Evolutionary conservation across 192 early-diverging fungal genomes (phyloP).

Genomic region (Coemansia sp.): DNA sequence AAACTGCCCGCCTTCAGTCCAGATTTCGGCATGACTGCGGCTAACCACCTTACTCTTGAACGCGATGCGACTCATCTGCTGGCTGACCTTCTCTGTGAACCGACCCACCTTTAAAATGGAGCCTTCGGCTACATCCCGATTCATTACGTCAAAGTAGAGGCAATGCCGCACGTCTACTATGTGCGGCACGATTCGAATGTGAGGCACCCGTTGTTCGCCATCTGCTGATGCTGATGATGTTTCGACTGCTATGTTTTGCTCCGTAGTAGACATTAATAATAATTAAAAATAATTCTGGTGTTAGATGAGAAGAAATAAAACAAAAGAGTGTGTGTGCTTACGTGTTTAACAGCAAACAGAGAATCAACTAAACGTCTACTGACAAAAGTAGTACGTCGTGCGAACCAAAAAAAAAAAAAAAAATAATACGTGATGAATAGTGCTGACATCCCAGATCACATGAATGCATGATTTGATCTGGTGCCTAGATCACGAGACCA

Average conservation of each 20-base stretch:
- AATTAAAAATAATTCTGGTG: background rate
- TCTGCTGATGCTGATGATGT: too few relatives aligned
- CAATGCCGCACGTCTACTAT: conserved; percentile 56
- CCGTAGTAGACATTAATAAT: conserved; percentile 3
- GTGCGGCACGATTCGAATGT: conserved; percentile 59
- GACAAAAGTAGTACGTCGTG: background rate
- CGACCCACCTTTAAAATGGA: conserved; percentile 69
- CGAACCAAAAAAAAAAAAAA: background rate
- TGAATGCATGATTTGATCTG: conserved; percentile 9
- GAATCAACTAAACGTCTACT: too few relatives aligned
- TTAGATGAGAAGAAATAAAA: conserved; percentile 10
- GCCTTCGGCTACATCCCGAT: conserved; percentile 61
- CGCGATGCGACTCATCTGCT: conserved; percentile 68
- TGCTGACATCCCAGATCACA: background rate
- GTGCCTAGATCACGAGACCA: background rate
- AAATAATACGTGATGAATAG: too few relatives aligned
- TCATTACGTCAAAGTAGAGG: conserved; percentile 64
- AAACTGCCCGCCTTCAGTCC: conserved; percentile 83
- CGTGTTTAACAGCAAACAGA: background rate
- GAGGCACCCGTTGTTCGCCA: conserved; percentile 31
- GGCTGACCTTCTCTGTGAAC: conserved; percentile 66
- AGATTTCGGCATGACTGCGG: conserved; percentile 92
- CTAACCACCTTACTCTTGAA: conserved; percentile 94
- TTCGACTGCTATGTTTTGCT: too few relatives aligned
- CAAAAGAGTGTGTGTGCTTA: background rate